Evolutionary conservation across 139 green algal genomes (phyloP), one percentile per base, ranked within the genome.

Genomic region (Coelastrella sp.): DNA sequence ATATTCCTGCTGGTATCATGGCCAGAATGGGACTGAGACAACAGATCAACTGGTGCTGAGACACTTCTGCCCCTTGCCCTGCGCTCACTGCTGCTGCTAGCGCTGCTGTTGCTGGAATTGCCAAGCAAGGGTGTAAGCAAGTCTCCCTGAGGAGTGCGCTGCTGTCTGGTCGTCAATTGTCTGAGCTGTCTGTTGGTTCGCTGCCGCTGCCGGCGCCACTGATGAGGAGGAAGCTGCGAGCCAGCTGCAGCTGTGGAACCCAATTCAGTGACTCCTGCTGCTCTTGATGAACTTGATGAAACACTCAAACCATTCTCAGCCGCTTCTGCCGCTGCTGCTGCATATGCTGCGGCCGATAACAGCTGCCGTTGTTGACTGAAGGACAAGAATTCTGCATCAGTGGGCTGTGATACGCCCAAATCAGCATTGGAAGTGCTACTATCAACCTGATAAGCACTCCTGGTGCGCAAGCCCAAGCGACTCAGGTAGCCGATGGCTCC

Each of bases 311-410:
- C 73, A 48, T 53, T 57, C 34, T 81, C 73, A n/a, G 73, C 73
- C 35, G 73, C 73, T 48, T 81, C 73, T 48, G 48, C 73, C 11
- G 50, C 73, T 37, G 73, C 73, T 53, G 73, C 73, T 68, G 73
- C 73, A 66, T 79, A 79, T 32, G 34, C 19, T 50, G 73, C 73
- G 34, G 73, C 73, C 19, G 48, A 60, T 37, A 13, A 21, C 30
- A 68, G 48, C 32, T 81, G 73, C 50, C 48, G 73, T 38, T 50
- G 73, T 34, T 76, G 68, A 41, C 63, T 11, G 27, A 73, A 17
- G 9, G 13, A 37, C 32, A 27, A 38, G 15, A 38, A 7, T 35
- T 2, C 30, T 43, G 27, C n/a, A 43, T 9, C 62, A 41, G 27
- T 30, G 21, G 27, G 27, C 41, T n/a, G n/a, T n/a, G n/a, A n/a